Percentiles rank a stretch among this genome's conserved stretches.
These are phyloP conservation scores for Syncephalastrum racemosum DNA, from an alignment of 371 early-diverging fungal genomes.

Conservation along the genomic window DNA sequence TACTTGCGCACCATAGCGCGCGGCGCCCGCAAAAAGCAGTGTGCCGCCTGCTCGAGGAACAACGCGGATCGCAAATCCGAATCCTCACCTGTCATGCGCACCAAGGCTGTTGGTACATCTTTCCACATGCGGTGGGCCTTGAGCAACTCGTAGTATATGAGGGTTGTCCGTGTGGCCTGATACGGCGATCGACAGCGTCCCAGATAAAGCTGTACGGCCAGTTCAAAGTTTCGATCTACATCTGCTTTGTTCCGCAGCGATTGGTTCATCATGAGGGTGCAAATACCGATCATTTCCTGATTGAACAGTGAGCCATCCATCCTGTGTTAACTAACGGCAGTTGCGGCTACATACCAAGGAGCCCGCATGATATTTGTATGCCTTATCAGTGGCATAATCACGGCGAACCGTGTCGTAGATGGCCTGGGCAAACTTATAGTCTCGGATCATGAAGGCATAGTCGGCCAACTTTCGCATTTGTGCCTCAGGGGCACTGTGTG, in stretches of 20 bases:
- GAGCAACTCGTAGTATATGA: conserved; percentile 82
- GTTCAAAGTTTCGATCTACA: conserved; percentile 77
- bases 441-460: conserved; percentile 93
- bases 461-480: conserved; percentile 92
- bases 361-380: conserved; percentile 83
- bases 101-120: conserved; percentile 69
- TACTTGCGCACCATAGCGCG: conserved; percentile 78
- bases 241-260: conserved; percentile 58
- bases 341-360: conserved; percentile 53
- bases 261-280: conserved; percentile 68
- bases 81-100: conserved; percentile 74
- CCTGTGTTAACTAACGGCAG: background rate
- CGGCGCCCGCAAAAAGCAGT: conserved; percentile 63
- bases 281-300: conserved; percentile 91
- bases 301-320: conserved; percentile 4
- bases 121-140: conserved; percentile 66
- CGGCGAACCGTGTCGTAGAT: conserved; percentile 89
- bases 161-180: conserved; percentile 71
- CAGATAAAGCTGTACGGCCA: conserved; percentile 71
- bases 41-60: conserved; percentile 88
- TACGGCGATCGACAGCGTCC: conserved; percentile 62
- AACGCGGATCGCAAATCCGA: conserved; percentile 77
- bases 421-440: conserved; percentile 85
- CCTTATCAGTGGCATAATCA: conserved; percentile 84
- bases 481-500: conserved; percentile 82